Base-by-base conservation (phyloP, 2,329 filamentous ascomycete genomes). In the Sphaceloma murrayae region DNA sequence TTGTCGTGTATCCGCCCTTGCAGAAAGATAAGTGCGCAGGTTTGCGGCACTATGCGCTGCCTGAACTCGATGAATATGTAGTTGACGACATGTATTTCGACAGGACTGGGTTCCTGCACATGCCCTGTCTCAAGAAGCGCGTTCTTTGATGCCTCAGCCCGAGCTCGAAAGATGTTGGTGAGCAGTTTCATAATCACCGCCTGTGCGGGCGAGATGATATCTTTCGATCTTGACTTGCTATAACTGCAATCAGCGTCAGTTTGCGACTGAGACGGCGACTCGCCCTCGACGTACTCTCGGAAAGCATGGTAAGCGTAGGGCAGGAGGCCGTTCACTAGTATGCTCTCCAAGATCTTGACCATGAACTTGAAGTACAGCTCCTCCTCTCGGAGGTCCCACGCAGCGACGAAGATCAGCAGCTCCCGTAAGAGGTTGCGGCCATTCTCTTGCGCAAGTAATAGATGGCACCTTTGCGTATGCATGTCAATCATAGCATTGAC, bases 351-450 rank as follows among this genome's bases (percentile, higher is more conserved):
- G 48, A 96, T 94, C 62, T 95, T 88, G 33, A 87, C 83, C 62
- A 93, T 95, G 61, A 95, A 85, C 61, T 94, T 89, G 68, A 94
- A 95, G 57, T 95, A 94, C 27, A 94, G 77, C 49, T 93, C 87
- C 48, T 89, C 82, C 60, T 96, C 88, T 30, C 86, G 82, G 55
- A 95, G 80, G 58, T 95, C 89, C 89, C 89, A 96, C 6, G 94
- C 88, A 4, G 89, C 89, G 50, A 95, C 94, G 60, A 95, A 95
- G 47, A 96, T 93, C 32, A 96, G 71, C 56, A 96, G 76, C 61
- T 96, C 89, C 46, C 89, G 75, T 1, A 96, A 70, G 3, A 96
- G 69, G 57, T 93, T 94, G 53, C 88, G 80, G 2, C 89, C 89
- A 50, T 86, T 93, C 57, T 94, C 87, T 48, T 94, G 77, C 0